Base-by-base conservation (phyloP, 768 basidiomycete species). In the Russula olivacea region DNA sequence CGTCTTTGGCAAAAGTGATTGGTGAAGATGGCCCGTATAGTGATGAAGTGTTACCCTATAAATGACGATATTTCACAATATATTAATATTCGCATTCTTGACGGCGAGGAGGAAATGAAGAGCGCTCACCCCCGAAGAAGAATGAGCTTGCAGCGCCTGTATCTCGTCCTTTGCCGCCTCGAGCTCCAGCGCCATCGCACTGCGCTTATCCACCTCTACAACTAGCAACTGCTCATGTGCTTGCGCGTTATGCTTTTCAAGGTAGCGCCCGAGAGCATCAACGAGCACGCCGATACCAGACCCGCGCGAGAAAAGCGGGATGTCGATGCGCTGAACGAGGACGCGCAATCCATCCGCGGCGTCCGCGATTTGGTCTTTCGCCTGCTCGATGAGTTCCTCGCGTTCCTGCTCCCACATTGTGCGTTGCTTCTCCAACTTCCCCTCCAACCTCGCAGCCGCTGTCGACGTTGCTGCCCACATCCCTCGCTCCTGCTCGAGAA, bases 271-370 rank as follows among this genome's bases (percentile, higher is more conserved):
- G 7, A 76, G 61, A 4, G 72, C 72, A 10, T 67, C 59, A 7
- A 72, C 70, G 1, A 74, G 58, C 1, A 59, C 71, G 8, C 43
- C 55, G 1, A 76, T 59, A 3, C 74, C 66, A 10, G 64, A 53
- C 15, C 72, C 72, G 12, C 70, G 68, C 8, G 73, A 70, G 50
- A 77, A 80, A 23, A 84, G 72, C n/a, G 79, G 77, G 66, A 91
- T 78, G 17, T 77, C 78, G 69, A 88, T 81, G 40, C 77, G 76
- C 66, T 81, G 80, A 62, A 87, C 78, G 65, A 91, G 73, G 5
- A 64, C 70, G 54, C 78, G 79, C 36, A 91, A 69, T 15, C 78
- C 73, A 6, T 76, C 76, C 11, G 80, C 70, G 10, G 81, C 80
- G 2, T 77, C 74, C 52, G 83, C 81, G 25, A 89, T 71, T 67